Conservation (phyloP, 441 rosid genomes). For the Populus hybrid region DNA sequence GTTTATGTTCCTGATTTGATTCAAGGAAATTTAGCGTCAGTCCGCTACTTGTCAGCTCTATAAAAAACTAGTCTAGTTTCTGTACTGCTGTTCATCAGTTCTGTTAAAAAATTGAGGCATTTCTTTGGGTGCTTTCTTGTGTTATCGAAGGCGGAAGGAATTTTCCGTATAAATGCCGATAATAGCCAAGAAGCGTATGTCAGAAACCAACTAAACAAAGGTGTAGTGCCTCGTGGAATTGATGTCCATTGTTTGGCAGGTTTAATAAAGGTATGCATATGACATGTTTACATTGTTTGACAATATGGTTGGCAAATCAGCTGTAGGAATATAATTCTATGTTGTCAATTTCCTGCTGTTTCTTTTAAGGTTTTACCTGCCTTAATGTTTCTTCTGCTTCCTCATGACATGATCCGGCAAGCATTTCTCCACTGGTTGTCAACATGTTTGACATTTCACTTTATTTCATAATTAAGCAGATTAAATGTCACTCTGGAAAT, state of each 20-base stretch:
- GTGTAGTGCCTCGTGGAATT: constrained; percentile 41
- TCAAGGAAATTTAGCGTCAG: not conserved
- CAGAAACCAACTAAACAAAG: constrained; percentile 41
- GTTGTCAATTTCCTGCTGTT: not conserved
- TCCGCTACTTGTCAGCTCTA: not conserved
- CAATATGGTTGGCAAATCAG: not conserved
- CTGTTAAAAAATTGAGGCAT: not conserved
- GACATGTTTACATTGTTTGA: not conserved
- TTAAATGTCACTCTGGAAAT: not conserved
- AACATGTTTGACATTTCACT: too few species aligned
- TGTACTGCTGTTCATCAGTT: not conserved
- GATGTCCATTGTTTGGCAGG: constrained; percentile 59
- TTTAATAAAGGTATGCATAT: constrained; percentile 34
- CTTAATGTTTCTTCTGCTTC: not conserved
- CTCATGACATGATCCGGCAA: not conserved
- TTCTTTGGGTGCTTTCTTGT: constrained; percentile 12
- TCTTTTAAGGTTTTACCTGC: not conserved
- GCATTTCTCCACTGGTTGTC: too few species aligned
- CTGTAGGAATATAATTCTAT: not conserved
- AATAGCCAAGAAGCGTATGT: constrained; percentile 45
- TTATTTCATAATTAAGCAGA: not conserved
- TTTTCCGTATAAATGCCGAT: constrained; percentile 49
- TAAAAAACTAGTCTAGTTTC: not conserved
- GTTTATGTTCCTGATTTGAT: constrained; percentile 9
- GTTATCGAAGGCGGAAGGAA: constrained; percentile 35